A percentile compares a stretch with the other conserved stretches of the same genome.
phyloP scores from a whole-genome alignment of 257 asterid species.

The Nicotiana benthamiana region DNA sequence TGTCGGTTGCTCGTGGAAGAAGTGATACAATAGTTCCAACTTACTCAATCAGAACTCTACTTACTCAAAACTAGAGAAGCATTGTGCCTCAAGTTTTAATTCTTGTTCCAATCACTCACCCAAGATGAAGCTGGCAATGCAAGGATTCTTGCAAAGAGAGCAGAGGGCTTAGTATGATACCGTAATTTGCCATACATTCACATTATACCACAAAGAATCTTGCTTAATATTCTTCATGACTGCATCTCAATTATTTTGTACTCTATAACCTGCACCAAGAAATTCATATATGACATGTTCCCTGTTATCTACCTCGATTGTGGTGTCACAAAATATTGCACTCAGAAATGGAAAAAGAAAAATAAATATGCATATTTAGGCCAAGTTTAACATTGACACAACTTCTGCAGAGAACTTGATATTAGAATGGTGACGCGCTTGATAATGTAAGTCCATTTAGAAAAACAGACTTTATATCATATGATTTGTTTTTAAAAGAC shows the following conservation, averaged over 20 bases:
- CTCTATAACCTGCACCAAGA: constrained; percentile 8
- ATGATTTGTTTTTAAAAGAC: neutral
- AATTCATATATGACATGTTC: neutral
- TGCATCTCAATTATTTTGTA: neutral
- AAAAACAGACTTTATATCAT: neutral
- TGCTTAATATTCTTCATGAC: neutral
- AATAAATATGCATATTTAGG: neutral
- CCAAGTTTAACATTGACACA: neutral
- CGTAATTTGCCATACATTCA: neutral
- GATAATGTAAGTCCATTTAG: neutral
- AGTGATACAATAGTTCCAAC: neutral
- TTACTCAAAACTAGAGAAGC: neutral
- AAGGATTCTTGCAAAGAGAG: neutral
- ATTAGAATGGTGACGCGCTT: neutral
- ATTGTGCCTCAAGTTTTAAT: neutral
- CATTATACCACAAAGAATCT: neutral
- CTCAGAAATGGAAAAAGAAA: neutral
- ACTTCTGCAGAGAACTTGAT: neutral
- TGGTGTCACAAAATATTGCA: neutral
- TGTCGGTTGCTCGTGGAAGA: too few species aligned
- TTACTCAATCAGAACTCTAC: neutral
- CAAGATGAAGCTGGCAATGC: neutral
- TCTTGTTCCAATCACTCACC: neutral
- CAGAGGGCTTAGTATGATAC: neutral
- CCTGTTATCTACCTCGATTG: neutral